phyloP scores from a whole-genome alignment of 2,329 filamentous ascomycete species.

The Zymoseptoria pseudotritici region DNA sequence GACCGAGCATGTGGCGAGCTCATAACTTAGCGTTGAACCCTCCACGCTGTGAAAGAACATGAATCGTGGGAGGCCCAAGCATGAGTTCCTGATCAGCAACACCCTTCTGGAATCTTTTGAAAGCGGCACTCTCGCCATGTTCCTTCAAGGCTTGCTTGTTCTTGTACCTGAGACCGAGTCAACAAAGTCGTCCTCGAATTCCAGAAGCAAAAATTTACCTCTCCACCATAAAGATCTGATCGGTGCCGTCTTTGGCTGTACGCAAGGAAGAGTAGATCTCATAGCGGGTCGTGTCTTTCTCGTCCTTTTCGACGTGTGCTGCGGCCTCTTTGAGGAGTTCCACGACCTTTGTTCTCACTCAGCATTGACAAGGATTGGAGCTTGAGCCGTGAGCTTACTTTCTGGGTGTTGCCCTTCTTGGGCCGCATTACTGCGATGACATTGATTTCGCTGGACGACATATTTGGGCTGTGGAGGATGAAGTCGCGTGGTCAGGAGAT shows the following conservation, averaged over 20 bases:
- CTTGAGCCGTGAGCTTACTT: constrained; percentile 1
- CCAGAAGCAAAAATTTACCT: constrained; percentile 1
- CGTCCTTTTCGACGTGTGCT: constrained; percentile 7
- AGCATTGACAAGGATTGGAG: not conserved
- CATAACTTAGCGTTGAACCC: not conserved
- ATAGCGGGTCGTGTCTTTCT: constrained; percentile 8
- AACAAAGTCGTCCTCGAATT: not conserved
- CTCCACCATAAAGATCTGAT: constrained; percentile 15
- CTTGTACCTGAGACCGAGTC: constrained; percentile 2
- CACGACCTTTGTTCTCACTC: constrained; percentile 4
- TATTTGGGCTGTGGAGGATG: not conserved
- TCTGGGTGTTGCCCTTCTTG: constrained; percentile 13
- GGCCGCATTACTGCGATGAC: constrained; percentile 13
- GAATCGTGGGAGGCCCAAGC: not conserved
- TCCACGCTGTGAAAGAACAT: not conserved
- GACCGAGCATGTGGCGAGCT: not conserved
- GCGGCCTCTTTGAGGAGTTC: constrained; percentile 7
- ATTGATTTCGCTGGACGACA: constrained; percentile 12
- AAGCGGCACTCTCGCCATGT: constrained; percentile 9
- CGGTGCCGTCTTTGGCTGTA: constrained; percentile 10
- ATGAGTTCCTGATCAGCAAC: constrained; percentile 10
- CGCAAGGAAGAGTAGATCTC: constrained; percentile 9
- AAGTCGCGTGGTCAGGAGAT: not conserved
- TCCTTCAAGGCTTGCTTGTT: constrained; percentile 9
- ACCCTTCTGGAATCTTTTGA: constrained; percentile 12